Evolutionary conservation across 305 asterid genomes (phyloP), one percentile per base, ranked within the genome.

Genomic region (Fraxinus velutina): DNA sequence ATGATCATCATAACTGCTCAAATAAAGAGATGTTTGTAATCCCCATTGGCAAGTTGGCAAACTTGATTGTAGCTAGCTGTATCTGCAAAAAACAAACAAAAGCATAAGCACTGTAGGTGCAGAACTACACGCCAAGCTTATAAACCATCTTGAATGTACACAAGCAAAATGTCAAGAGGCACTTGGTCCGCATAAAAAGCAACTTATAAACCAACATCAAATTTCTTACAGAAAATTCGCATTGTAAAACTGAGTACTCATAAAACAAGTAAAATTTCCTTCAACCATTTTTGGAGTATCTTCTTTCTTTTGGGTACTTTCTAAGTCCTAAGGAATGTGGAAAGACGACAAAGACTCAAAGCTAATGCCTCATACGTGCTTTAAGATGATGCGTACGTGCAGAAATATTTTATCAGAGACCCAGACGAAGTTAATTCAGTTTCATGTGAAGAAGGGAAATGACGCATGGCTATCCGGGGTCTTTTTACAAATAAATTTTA

Each of bases 41-140:
- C 90, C 79, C 92, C 97, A 86, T 90, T 92, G 33, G 93, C 97
- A 77, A 87, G 87, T 77, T 87, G 88, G 80, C 94, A 92, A 32
- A 92, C 84, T 9, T 64, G 83, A 79, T 92, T 89, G 86, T 89
- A 92, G 89, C 81, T 76, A 75, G 77, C 75, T 17, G 79, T 71
- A 82, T 92, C 97, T 92, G 93, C 88, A 87, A 27, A 72, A 83
- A 36, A 44, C 29, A 77, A 70, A 52, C 42, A 72, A 78, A 44
- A 42, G 47, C 21, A 44, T 10, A 66, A 47, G 75, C 73, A 50
- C 34, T 68, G 19, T 7, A n/a, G 8, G 13, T 30, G 74, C 74
- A 29, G 74, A 29, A 68, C 19, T 5, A 1, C 37, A 66, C 17
- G 37, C 37, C 27, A 8, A 60, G 39, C 66, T 42, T 15, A 2